Evolutionary conservation across 192 early-diverging fungal species (phyloP).

Genomic region (Backusella parvicylindrica): DNA sequence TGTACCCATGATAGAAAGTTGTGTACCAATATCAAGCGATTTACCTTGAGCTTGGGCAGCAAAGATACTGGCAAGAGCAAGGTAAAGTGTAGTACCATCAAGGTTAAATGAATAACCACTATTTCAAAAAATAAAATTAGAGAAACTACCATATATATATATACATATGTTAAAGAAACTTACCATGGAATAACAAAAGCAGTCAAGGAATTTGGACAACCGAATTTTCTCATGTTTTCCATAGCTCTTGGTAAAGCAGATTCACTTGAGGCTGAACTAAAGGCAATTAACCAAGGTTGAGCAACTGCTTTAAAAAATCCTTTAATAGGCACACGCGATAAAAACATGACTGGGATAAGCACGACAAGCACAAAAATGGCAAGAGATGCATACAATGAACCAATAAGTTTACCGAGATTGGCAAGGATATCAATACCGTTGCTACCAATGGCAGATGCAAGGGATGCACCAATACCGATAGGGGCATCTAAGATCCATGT

Average conservation of each 20-base stretch:
- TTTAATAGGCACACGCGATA: constrained; percentile 51
- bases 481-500: constrained; percentile 43
- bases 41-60: constrained; percentile 59
- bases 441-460: constrained; percentile 54
- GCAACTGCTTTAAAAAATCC: constrained; percentile 49
- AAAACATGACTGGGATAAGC: constrained; percentile 54
- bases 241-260: constrained; percentile 68
- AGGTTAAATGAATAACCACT: constrained; percentile 77
- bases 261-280: constrained; percentile 70
- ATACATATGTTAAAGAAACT: neutral
- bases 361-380: constrained; percentile 54
- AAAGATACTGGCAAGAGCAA: constrained; percentile 64
- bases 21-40: constrained; percentile 50
- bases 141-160: neutral
- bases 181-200: constrained; percentile 60
- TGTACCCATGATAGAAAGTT: constrained; percentile 63
- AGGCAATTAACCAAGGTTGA: constrained; percentile 69
- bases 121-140: too few relatives aligned
- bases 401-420: constrained; percentile 64
- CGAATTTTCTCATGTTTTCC: constrained; percentile 65
- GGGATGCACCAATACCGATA: constrained; percentile 60
- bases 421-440: constrained; percentile 57
- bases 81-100: constrained; percentile 73
- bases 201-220: constrained; percentile 60
- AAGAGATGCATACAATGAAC: constrained; percentile 55